phyloP scores from a whole-genome alignment of 495 filamentous ascomycete genomes.

The Tuber melanosporum region DNA sequence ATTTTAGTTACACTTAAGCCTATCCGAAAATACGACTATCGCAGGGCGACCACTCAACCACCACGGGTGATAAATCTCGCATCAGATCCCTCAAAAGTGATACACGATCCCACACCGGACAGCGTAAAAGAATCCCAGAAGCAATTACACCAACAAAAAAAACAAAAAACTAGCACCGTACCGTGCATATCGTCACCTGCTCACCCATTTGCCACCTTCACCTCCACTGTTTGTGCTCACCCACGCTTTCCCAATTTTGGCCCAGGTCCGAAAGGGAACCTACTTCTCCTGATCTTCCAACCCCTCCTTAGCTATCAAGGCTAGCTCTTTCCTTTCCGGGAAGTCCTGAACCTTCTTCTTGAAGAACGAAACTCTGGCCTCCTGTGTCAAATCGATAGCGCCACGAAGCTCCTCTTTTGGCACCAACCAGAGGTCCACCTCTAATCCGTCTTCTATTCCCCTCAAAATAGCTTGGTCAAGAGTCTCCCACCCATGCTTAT shows the following conservation, averaged over 20 bases:
- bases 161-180: neutral
- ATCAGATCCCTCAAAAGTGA: neutral
- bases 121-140: neutral
- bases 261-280: neutral
- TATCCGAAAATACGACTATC: neutral
- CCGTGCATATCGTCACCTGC: neutral
- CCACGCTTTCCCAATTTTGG: neutral
- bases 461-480: conserved; percentile 12
- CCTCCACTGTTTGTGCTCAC: neutral
- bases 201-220: neutral
- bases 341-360: neutral
- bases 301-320: neutral
- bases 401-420: conserved; percentile 11
- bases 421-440: conserved; percentile 27
- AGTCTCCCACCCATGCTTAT: conserved; percentile 3
- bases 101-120: neutral
- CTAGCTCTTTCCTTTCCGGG: neutral
- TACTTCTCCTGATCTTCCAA: neutral
- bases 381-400: conserved; percentile 12
- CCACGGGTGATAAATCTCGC: neutral
- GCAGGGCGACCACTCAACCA: neutral
- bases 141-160: neutral
- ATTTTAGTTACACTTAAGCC: neutral
- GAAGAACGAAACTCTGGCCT: neutral
- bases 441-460: conserved; percentile 20